A percentile compares a stretch with the other conserved stretches of the same genome.
phyloP scores from a whole-genome alignment of 2,329 filamentous ascomycete species.

The Epichloe bromicola region DNA sequence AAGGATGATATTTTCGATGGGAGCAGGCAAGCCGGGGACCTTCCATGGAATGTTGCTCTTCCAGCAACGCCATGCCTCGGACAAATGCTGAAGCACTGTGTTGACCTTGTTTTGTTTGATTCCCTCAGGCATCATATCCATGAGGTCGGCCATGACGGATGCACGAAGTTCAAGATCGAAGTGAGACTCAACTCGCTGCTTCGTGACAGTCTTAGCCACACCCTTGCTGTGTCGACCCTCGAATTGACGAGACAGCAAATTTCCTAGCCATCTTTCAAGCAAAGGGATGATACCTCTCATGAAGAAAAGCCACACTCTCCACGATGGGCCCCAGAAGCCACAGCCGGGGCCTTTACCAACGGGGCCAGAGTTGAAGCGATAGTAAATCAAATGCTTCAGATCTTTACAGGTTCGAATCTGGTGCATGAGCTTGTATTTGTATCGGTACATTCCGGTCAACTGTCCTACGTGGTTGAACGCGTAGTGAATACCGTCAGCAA shows the following conservation, averaged over 20 bases:
- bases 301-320: conserved; percentile 98
- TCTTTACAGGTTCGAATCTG: conserved; percentile 99
- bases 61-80: conserved; percentile 98
- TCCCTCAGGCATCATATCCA: conserved; percentile 99
- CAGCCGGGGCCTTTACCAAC: conserved; percentile 96
- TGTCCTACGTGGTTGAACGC: conserved; percentile 99
- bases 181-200: conserved; percentile 96
- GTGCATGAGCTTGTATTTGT: conserved; percentile 99
- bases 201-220: conserved; percentile 96
- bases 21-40: conserved; percentile 87
- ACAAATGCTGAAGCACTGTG: conserved; percentile 90
- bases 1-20: conserved; percentile 96
- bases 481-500: conserved; percentile 97
- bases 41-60: conserved; percentile 99
- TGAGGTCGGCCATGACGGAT: conserved; percentile 96
- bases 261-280: conserved; percentile 93
- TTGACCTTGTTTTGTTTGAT: conserved; percentile 99
- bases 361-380: conserved; percentile 92
- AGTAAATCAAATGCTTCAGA: conserved; percentile 97
- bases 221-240: conserved; percentile 98
- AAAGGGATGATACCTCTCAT: conserved; percentile 97
- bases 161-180: conserved; percentile 95
- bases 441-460: conserved; percentile 97
- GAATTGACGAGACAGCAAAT: conserved; percentile 91
- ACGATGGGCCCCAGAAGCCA: conserved; percentile 97